Base-by-base conservation (phyloP, 2,329 filamentous ascomycete species). In the Cladosporium cucumerinum region DNA sequence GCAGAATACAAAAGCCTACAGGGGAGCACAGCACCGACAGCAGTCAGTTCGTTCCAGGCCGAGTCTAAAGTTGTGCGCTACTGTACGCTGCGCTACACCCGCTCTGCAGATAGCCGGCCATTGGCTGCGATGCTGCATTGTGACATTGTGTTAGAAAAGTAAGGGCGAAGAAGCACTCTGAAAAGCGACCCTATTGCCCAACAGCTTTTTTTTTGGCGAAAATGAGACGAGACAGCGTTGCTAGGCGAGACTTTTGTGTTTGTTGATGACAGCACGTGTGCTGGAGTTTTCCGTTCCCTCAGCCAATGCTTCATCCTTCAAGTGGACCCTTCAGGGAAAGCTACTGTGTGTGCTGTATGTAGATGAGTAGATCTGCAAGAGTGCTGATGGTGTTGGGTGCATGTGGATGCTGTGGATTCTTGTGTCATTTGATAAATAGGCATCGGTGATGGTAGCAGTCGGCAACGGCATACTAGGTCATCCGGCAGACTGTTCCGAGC, bases 1-100 rank as follows among this genome's bases (percentile, higher is more conserved):
- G 57, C 57, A 59, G 57, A 59, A 25, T 1, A 21, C 5, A 10
- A 34, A 11, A 14, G 28, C 7, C 28, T 11, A 46, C 36, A 46
- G 39, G 39, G 39, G 39, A 46, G 59, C 59, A 61, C 46, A 61
- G 58, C 36, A 48, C 36, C 28, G 21, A 46, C 32, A 57, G 54
- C 58, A 61, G 58, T 51, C 58, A 51, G 58, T 51, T 51, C 58
- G 23, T 51, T 51, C 48, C 58, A 61, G 59, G 46, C 48, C 59
- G 49, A 48, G 60, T 55, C 60, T 62, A 62, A 61, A 28, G 60
- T 48, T 57, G 32, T 36, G 34, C 60, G 48, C 48, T 52, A 54
- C 58, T 46, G 43, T 51, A 51, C 51, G 51, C 26, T 39, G 34
- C 34, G 34, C 34, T 51, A 26, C 58, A 48, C 26, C 39, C 57